A percentile compares a stretch with the other conserved stretches of the same genome.
These are phyloP conservation scores for Elsinoe batatas DNA, from an alignment of 2,329 filamentous ascomycete species.

Conservation along the genomic window DNA sequence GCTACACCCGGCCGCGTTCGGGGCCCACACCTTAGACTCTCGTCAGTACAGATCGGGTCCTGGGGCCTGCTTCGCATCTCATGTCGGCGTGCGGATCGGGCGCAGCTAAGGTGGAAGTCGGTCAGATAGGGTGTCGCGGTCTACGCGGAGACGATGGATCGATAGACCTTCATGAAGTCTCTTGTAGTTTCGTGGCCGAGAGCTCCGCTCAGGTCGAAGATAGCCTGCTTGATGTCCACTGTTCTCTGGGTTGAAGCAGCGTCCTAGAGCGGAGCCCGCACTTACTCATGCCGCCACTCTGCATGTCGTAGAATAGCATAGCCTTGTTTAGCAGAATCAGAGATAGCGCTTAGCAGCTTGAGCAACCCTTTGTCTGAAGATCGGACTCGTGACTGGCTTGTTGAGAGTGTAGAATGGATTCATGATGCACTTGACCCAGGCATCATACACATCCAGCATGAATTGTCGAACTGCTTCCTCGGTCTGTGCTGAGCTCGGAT, in stretches of 20 bases:
- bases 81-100: too few relatives aligned
- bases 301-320: not conserved
- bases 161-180: too few relatives aligned
- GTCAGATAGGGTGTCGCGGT: too few relatives aligned
- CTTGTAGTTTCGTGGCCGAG: too few relatives aligned
- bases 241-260: too few relatives aligned
- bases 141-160: too few relatives aligned
- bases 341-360: slow-evolving; percentile 90
- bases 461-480: slow-evolving; percentile 95
- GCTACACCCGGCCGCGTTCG: not conserved
- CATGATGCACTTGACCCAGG: slow-evolving; percentile 95
- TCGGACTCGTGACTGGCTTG: slow-evolving; percentile 72
- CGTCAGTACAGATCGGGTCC: not conserved
- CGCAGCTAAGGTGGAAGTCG: not conserved
- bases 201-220: too few relatives aligned
- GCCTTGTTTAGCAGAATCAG: slow-evolving; percentile 32
- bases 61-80: too few relatives aligned
- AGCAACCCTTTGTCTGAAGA: slow-evolving; percentile 72
- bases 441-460: slow-evolving; percentile 91
- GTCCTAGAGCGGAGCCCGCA: too few relatives aligned
- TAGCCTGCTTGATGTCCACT: too few relatives aligned
- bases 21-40: not conserved
- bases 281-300: too few relatives aligned
- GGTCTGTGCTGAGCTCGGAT: slow-evolving; percentile 79
- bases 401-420: slow-evolving; percentile 88